Evolutionary conservation across 805 yeast genomes (phyloP).

Genomic region (Cyberlindnera euphorbiiphila): DNA sequence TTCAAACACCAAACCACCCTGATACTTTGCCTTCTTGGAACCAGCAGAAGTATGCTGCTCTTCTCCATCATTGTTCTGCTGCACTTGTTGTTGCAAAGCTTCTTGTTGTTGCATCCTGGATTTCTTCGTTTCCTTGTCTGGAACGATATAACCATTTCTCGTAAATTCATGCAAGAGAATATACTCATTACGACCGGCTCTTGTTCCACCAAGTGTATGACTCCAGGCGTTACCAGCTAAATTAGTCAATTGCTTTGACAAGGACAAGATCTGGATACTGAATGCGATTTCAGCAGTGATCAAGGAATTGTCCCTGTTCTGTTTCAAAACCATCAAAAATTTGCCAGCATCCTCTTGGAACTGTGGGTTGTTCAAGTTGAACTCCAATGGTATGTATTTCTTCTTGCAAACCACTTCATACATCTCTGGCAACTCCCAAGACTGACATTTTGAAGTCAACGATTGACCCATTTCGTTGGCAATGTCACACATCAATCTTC

Average conservation of each 20-base stretch:
- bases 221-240: constrained; percentile 98
- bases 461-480: constrained; percentile 95
- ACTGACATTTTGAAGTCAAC: constrained; percentile 83
- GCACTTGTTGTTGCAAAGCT: constrained; percentile 20
- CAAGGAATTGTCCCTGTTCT: constrained; percentile 60
- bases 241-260: constrained; percentile 87
- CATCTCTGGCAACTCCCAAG: constrained; percentile 95
- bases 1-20: constrained; percentile 94
- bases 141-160: constrained; percentile 75
- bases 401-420: constrained; percentile 70
- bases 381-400: constrained; percentile 59
- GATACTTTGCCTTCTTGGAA: constrained; percentile 67
- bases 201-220: constrained; percentile 87
- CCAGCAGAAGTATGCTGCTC: constrained; percentile 45
- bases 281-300: constrained; percentile 78
- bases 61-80: constrained; percentile 29
- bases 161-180: constrained; percentile 90
- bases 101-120: constrained; percentile 34
- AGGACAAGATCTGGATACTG: constrained; percentile 76
- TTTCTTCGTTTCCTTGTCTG: constrained; percentile 64
- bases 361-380: constrained; percentile 65
- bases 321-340: constrained; percentile 65
- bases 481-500: constrained; percentile 86
- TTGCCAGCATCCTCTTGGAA: constrained; percentile 64
- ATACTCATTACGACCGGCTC: constrained; percentile 94